Evolutionary conservation across 2,329 filamentous ascomycete genomes (phyloP).

Genomic region (Lecanicillium sp.): DNA sequence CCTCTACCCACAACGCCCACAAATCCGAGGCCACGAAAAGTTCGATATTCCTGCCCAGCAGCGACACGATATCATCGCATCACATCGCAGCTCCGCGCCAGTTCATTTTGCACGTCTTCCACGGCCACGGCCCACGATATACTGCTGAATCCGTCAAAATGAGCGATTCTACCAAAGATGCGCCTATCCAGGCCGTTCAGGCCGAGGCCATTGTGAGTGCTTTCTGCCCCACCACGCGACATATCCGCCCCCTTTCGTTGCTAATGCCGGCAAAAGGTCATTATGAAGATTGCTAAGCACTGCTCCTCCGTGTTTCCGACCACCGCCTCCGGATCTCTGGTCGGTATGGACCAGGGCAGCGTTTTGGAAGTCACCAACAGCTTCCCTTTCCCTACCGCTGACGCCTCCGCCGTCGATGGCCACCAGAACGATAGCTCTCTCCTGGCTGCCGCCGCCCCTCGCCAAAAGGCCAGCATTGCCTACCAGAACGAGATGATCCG

Average conservation of each 20-base stretch:
- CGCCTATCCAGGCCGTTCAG: slow-evolving; percentile 77
- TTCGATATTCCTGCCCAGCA: slow-evolving; percentile 27
- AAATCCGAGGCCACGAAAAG: slow-evolving; percentile 32
- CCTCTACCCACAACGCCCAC: slow-evolving; percentile 34
- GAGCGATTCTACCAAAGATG: slow-evolving; percentile 55
- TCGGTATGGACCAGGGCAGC: slow-evolving; percentile 82
- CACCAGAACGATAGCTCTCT: slow-evolving; percentile 70
- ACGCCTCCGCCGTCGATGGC: slow-evolving; percentile 58
- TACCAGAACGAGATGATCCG: slow-evolving; percentile 98
- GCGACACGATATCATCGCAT: slow-evolving; percentile 15
- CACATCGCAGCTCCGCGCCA: slow-evolving; percentile 18
- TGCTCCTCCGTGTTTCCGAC: slow-evolving; percentile 82
- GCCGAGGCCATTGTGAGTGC: slow-evolving; percentile 81
- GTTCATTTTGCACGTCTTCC: slow-evolving; percentile 16
- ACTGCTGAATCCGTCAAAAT: slow-evolving; percentile 34
- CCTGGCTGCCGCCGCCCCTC: slow-evolving; percentile 77
- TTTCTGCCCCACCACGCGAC: slow-evolving; percentile 25
- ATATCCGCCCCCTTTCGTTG: slow-evolving; percentile 14
- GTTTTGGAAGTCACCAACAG: slow-evolving; percentile 87
- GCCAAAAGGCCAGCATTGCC: slow-evolving; percentile 77
- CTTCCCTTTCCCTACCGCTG: slow-evolving; percentile 85
- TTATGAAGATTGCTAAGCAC: slow-evolving; percentile 98
- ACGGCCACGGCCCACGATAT: slow-evolving; percentile 16
- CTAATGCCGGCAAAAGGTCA: slow-evolving; percentile 49
- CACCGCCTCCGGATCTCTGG: slow-evolving; percentile 78